phyloP scores from a whole-genome alignment of 1,139 yeast genomes.

The Debaryomyces sp. region DNA sequence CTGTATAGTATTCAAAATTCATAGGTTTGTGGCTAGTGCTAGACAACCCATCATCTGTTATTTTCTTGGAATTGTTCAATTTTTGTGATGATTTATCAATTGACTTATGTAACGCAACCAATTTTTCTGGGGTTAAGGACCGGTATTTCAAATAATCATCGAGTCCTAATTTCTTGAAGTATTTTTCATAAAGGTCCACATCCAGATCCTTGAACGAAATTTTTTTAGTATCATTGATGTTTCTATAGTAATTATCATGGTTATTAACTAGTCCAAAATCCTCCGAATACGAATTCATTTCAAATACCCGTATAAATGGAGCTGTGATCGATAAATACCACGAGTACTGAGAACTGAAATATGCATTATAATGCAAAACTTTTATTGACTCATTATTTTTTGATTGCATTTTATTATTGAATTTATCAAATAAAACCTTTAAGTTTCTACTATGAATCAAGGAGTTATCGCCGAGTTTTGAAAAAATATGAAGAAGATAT shows the following conservation, averaged over 20 bases:
- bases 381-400: conserved; percentile 25
- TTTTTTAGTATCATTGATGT: conserved; percentile 18
- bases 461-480: conserved; percentile 38
- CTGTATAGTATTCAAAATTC: conserved; percentile 39
- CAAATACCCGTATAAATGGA: conserved; percentile 43
- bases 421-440: conserved; percentile 25
- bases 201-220: conserved; percentile 30
- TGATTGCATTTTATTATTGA: conserved; percentile 17
- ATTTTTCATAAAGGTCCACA: conserved; percentile 23
- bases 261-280: conserved; percentile 21
- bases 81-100: conserved; percentile 27
- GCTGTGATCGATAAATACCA: conserved; percentile 42
- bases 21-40: conserved; percentile 30
- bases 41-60: conserved; percentile 8
- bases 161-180: conserved; percentile 30
- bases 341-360: conserved; percentile 38
- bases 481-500: conserved; percentile 41
- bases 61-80: conserved; percentile 11
- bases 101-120: conserved; percentile 31
- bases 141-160: conserved; percentile 29
- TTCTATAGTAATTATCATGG: conserved; percentile 16
- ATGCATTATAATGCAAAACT: conserved; percentile 37
- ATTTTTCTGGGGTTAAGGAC: conserved; percentile 27
- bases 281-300: conserved; percentile 36
- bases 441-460: conserved; percentile 31